These are phyloP conservation scores for Rhododendron griersonianum DNA, from an alignment of 148 eudicot genomes.

Conservation along the genomic window DNA sequence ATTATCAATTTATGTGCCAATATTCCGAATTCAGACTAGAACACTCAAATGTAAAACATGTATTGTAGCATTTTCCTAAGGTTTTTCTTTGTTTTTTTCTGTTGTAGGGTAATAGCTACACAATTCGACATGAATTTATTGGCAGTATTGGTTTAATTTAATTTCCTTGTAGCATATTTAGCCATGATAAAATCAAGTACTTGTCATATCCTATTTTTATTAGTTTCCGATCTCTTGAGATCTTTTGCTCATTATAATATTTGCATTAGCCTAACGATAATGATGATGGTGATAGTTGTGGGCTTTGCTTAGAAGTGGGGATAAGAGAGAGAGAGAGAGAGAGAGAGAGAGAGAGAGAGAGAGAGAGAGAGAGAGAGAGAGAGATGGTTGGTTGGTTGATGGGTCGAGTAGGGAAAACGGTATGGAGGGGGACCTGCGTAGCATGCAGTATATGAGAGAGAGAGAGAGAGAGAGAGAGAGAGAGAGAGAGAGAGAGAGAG, in stretches of 20 bases:
- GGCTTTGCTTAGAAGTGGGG: constrained; percentile 59
- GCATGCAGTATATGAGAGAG: neutral
- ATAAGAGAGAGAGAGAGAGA: constrained; percentile 28
- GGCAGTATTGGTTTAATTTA: neutral
- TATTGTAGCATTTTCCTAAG: neutral
- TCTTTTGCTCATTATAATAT: neutral
- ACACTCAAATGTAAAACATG: neutral
- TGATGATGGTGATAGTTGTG: constrained; percentile 48
- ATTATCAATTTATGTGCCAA: neutral
- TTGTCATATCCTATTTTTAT: neutral
- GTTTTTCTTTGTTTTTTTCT: neutral
- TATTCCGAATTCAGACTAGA: neutral
- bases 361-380: constrained; percentile 30
- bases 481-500: neutral
- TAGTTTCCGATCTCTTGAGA: neutral
- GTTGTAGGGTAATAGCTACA: neutral
- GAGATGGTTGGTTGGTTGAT: constrained; percentile 47
- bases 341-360: constrained; percentile 32
- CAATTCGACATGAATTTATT: neutral
- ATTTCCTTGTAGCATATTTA: neutral
- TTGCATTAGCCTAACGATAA: constrained; percentile 32
- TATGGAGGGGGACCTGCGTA: constrained; percentile 31
- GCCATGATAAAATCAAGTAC: neutral
- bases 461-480: neutral
- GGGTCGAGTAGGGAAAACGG: constrained; percentile 62